Conservation (phyloP, 495 filamentous ascomycete genomes). For the Cudoniella acicularis region DNA sequence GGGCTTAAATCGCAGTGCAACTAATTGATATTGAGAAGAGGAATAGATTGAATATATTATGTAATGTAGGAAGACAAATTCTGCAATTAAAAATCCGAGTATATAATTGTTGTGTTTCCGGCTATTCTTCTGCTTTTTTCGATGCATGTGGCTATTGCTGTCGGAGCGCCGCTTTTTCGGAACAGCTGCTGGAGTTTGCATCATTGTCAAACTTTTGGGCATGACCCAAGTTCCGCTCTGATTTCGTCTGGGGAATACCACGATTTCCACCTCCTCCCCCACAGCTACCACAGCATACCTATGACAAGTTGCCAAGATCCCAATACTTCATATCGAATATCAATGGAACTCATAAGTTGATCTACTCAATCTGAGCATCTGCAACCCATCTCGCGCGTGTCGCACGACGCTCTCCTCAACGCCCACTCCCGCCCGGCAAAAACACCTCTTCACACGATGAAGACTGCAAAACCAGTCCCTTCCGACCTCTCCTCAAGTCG, state of each 20-base stretch:
- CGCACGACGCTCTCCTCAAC: conserved; percentile 10
- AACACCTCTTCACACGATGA: conserved; percentile 37
- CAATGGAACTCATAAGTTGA: conserved; percentile 20
- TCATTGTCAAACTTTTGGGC: background rate
- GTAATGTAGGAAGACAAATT: too few relatives aligned
- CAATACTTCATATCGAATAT: conserved; percentile 1
- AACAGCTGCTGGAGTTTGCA: background rate
- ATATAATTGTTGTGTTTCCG: too few relatives aligned
- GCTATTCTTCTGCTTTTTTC: too few relatives aligned
- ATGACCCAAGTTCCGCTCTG: background rate
- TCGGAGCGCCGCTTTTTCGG: background rate
- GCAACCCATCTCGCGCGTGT: conserved; percentile 5
- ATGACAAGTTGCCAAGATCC: background rate
- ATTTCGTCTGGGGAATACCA: background rate
- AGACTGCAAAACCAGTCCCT: conserved; percentile 42
- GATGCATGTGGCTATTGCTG: too few relatives aligned
- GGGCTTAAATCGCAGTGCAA: too few relatives aligned
- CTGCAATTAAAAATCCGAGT: too few relatives aligned
- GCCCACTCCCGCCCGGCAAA: conserved; percentile 1
- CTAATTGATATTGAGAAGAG: too few relatives aligned
- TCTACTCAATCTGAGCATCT: background rate
- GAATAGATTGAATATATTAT: too few relatives aligned
- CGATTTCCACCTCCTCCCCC: background rate
- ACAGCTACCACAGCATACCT: background rate
- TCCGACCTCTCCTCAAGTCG: conserved; percentile 44